phyloP scores from a whole-genome alignment of 169 alveolate species.

The Babesia bigemina region DNA sequence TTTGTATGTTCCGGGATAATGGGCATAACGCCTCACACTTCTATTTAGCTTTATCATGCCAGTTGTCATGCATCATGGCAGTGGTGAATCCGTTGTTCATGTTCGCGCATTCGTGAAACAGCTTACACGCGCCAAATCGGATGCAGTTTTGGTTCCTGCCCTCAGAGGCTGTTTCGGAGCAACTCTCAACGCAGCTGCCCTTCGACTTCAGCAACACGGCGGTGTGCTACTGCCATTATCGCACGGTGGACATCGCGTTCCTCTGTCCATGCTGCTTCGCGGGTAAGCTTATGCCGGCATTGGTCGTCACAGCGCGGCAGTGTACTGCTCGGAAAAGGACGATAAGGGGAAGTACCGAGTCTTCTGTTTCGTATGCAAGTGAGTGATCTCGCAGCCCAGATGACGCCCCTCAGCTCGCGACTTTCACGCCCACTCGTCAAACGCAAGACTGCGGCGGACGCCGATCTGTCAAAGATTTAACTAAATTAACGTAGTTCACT shows the following conservation, averaged over 20 bases:
- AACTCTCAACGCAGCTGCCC: conserved; percentile 77
- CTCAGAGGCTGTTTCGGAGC: conserved; percentile 71
- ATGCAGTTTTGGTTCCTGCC: conserved; percentile 82
- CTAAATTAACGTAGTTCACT: conserved; percentile 2
- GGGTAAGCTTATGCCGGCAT: conserved; percentile 38
- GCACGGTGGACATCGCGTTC: conserved; percentile 81
- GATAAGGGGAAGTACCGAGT: conserved; percentile 53
- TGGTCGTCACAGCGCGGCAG: conserved; percentile 11
- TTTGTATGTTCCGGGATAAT: background rate
- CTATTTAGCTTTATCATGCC: background rate
- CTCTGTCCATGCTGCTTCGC: conserved; percentile 85
- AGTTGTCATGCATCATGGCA: background rate
- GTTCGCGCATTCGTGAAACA: too few species aligned
- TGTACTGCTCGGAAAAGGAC: conserved; percentile 67
- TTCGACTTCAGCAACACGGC: conserved; percentile 80
- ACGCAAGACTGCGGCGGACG: conserved; percentile 48
- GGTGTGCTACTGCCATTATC: conserved; percentile 85
- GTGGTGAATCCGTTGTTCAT: too few species aligned
- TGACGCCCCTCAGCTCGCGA: conserved; percentile 44
- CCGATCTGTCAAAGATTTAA: conserved; percentile 49
- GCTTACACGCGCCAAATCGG: background rate
- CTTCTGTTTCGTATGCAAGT: conserved; percentile 67
- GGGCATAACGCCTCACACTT: background rate
- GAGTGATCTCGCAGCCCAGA: background rate
- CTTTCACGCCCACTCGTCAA: conserved; percentile 52